Percentiles rank a stretch among this genome's conserved stretches.
Evolutionary conservation across 805 yeast genomes (phyloP).

Genomic region (Wickerhamomyces tratensis): DNA sequence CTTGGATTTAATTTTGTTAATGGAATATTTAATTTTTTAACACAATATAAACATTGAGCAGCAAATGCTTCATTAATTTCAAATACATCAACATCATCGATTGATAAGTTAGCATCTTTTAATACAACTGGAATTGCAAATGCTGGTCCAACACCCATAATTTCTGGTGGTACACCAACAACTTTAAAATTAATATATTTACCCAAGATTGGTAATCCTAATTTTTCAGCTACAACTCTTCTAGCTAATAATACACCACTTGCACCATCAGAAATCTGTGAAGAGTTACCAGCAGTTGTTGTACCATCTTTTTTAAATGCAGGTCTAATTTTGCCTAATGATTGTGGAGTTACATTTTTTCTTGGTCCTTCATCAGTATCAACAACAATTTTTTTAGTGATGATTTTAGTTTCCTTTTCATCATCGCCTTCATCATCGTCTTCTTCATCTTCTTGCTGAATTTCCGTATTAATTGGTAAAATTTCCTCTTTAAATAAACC

Average conservation of each 20-base stretch:
- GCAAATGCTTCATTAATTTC: constrained; percentile 94
- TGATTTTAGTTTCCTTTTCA: constrained; percentile 25
- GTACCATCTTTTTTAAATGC: constrained; percentile 76
- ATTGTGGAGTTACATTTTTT: constrained; percentile 69
- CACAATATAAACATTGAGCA: constrained; percentile 74
- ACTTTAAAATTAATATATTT: constrained; percentile 71
- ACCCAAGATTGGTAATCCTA: constrained; percentile 65
- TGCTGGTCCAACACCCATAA: constrained; percentile 98
- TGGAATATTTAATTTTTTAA: constrained; percentile 52
- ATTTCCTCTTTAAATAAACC: constrained; percentile 88
- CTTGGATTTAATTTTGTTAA: constrained; percentile 63
- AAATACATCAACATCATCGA: constrained; percentile 61
- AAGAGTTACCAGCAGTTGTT: constrained; percentile 94
- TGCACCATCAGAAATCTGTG: constrained; percentile 94
- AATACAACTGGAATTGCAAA: constrained; percentile 84
- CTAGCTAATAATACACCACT: constrained; percentile 81
- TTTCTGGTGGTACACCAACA: constrained; percentile 94
- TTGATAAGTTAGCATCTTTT: constrained; percentile 45
- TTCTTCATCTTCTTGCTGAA: constrained; percentile 42
- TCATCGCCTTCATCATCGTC: constrained; percentile 49
- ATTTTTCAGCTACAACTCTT: constrained; percentile 72
- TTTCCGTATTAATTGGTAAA: constrained; percentile 61
- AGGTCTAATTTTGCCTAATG: constrained; percentile 69
- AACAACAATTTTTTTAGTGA: constrained; percentile 26
- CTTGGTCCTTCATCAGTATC: constrained; percentile 87